These are phyloP conservation scores for Exophiala lecanii-corni DNA, from an alignment of 2,329 filamentous ascomycete genomes.

Conservation along the genomic window DNA sequence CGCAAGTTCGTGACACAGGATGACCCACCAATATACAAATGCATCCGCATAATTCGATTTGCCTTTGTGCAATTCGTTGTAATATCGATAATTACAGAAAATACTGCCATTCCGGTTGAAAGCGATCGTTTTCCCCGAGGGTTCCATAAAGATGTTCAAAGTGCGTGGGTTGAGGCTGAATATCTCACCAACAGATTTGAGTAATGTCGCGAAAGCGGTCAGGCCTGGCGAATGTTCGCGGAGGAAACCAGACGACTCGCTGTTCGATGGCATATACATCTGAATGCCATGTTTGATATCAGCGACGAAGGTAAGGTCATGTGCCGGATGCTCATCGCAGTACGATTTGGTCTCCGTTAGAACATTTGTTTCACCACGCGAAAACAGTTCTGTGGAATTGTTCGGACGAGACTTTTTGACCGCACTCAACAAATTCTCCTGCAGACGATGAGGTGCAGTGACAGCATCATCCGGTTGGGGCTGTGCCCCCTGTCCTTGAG, in stretches of 20 bases:
- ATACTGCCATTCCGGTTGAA: conserved; percentile 85
- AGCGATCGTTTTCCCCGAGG: conserved; percentile 73
- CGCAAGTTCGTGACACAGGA: conserved; percentile 90
- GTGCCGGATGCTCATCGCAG: conserved; percentile 71
- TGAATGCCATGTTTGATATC: conserved; percentile 68
- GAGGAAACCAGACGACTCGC: conserved; percentile 53
- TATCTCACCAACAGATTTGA: conserved; percentile 65
- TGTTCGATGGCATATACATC: conserved; percentile 62
- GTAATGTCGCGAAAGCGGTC: conserved; percentile 63
- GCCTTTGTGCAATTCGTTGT: conserved; percentile 67
- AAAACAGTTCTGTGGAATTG: conserved; percentile 69
- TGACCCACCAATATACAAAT: conserved; percentile 86
- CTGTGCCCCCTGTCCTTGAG: conserved; percentile 27
- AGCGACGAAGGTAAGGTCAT: conserved; percentile 67
- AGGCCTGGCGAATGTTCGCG: conserved; percentile 57
- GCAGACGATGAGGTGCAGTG: conserved; percentile 41
- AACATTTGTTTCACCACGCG: conserved; percentile 63
- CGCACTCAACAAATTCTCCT: conserved; percentile 62
- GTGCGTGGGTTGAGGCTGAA: conserved; percentile 66
- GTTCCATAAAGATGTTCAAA: conserved; percentile 85
- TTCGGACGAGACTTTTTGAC: conserved; percentile 74
- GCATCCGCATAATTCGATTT: conserved; percentile 60
- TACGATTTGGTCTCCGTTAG: conserved; percentile 81
- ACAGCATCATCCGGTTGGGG: conserved; percentile 28
- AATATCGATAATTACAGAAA: conserved; percentile 92